These are phyloP conservation scores for Larix kaempferi DNA, from an alignment of 75 land plant species.

Conservation along the genomic window DNA sequence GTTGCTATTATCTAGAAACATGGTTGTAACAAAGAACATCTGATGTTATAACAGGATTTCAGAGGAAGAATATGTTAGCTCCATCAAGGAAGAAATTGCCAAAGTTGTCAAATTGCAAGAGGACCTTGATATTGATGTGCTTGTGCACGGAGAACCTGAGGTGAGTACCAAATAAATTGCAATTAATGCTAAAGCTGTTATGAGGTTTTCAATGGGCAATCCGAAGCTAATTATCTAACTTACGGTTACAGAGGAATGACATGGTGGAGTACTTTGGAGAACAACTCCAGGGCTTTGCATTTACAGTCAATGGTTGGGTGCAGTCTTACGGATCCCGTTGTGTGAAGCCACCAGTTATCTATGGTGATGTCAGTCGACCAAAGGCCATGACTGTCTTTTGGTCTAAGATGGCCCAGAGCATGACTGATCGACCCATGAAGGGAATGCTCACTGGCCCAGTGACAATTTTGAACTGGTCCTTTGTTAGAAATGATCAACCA, in stretches of 20 bases:
- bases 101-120: slow-evolving; percentile 79
- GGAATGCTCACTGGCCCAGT: slow-evolving; percentile 95
- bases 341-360: slow-evolving; percentile 92
- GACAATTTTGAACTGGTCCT: slow-evolving; percentile 88
- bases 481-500: slow-evolving; percentile 86
- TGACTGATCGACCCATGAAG: slow-evolving; percentile 82
- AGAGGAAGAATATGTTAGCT: slow-evolving; percentile 67
- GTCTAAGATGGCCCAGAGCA: slow-evolving; percentile 76
- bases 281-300: slow-evolving; percentile 80
- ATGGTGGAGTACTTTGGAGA: slow-evolving; percentile 91
- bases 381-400: slow-evolving; percentile 90
- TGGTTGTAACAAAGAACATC: not conserved
- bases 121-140: slow-evolving; percentile 90
- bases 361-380: slow-evolving; percentile 91
- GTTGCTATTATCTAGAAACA: not conserved
- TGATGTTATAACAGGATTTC: slow-evolving; percentile 49
- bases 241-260: slow-evolving; percentile 60
- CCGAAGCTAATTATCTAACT: not conserved
- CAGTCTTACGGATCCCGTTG: slow-evolving; percentile 96
- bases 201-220: not conserved
- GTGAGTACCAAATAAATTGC: slow-evolving; percentile 16
- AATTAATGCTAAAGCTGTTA: not conserved
- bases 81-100: slow-evolving; percentile 70
- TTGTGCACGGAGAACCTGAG: slow-evolving; percentile 95
- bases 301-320: slow-evolving; percentile 88